A percentile compares a stretch with the other conserved stretches of the same genome.
Conservation (phyloP, 1,284 basidiomycete species). For the Peniophora sp. region DNA sequence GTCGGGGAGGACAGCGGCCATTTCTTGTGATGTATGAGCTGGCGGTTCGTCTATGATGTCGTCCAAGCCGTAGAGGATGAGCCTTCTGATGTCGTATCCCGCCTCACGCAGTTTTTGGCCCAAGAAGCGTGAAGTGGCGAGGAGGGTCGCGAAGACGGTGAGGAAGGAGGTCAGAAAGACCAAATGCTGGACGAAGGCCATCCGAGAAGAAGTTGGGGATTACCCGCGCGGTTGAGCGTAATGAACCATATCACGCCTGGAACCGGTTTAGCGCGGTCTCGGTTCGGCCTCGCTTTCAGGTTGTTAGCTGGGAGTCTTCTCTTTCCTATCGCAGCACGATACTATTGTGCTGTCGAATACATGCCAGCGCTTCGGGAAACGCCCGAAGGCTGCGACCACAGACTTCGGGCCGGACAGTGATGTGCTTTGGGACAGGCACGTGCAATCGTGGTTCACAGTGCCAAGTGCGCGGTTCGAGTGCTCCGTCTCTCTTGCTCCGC, state of each 20-base stretch:
- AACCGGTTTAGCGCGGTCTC: too few species aligned
- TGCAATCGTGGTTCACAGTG: too few species aligned
- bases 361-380: too few species aligned
- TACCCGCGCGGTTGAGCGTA: not conserved
- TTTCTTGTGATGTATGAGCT: not conserved
- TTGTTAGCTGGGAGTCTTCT: too few species aligned
- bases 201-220: slow-evolving; percentile 6
- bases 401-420: too few species aligned
- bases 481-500: too few species aligned
- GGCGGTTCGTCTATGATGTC: slow-evolving; percentile 18
- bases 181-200: slow-evolving; percentile 40
- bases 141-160: slow-evolving; percentile 37
- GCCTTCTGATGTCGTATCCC: slow-evolving; percentile 46
- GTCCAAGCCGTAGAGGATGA: slow-evolving; percentile 58
- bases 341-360: too few species aligned
- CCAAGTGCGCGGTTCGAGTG: too few species aligned
- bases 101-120: slow-evolving; percentile 36
- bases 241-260: not conserved
- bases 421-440: too few species aligned
- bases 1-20: not conserved
- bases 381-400: too few species aligned
- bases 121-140: slow-evolving; percentile 33
- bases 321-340: too few species aligned
- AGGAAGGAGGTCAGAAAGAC: slow-evolving; percentile 46
- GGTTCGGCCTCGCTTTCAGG: too few species aligned